These are phyloP conservation scores for Cladosporium sp. DNA, from an alignment of 2,329 filamentous ascomycete genomes.

Conservation along the genomic window DNA sequence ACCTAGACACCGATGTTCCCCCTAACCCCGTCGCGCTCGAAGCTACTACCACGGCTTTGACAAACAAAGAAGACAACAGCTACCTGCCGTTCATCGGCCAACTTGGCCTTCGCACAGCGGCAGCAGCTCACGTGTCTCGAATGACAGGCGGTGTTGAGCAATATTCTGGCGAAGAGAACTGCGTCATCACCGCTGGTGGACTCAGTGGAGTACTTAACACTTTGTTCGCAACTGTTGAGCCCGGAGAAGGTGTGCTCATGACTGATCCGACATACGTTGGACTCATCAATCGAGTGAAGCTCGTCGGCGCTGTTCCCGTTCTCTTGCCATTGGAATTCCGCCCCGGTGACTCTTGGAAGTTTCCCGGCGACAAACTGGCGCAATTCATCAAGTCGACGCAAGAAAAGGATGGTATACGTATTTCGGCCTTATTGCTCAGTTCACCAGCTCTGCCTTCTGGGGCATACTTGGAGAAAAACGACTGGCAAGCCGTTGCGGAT, in stretches of 20 bases:
- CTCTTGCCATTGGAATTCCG: conserved; percentile 12
- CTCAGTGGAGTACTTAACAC: conserved; percentile 2
- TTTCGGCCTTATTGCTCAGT: conserved; percentile 8
- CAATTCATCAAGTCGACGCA: conserved; percentile 3
- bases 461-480: conserved; percentile 3
- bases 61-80: conserved; percentile 5
- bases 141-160: conserved; percentile 1
- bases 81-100: conserved; percentile 12
- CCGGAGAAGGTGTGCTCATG: conserved; percentile 13
- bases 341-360: conserved; percentile 9
- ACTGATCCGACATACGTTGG: conserved; percentile 15
- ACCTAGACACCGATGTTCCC: background rate
- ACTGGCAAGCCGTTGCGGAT: conserved; percentile 5
- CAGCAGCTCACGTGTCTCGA: conserved; percentile 12
- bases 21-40: background rate
- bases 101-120: conserved; percentile 7
- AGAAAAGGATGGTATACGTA: background rate
- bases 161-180: conserved; percentile 10
- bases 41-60: background rate
- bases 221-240: conserved; percentile 14
- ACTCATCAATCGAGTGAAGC: conserved; percentile 16
- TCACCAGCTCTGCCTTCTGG: conserved; percentile 12
- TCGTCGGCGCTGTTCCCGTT: conserved; percentile 12
- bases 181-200: conserved; percentile 10
- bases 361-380: conserved; percentile 9